Evolutionary conservation across 306 rosid genomes (phyloP), one percentile per base, ranked within the genome.

Genomic region (Cicer pinnatifidum): DNA sequence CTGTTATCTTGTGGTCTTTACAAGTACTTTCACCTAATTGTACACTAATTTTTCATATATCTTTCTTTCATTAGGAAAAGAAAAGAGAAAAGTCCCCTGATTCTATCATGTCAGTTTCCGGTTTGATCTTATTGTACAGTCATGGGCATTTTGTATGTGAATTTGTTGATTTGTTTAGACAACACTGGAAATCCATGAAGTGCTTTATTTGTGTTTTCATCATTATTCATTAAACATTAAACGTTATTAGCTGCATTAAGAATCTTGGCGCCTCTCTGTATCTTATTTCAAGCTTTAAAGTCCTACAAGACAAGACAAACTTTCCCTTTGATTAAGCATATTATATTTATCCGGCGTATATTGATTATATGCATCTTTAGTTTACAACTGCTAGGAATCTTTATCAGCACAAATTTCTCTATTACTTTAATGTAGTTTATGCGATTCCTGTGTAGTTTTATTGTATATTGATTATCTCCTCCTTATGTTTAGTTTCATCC

Each of bases 221-320:
- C 40, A 47, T 54, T 57, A 35, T 19, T 46, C 40, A 47, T 54
- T 57, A 35, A 33, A 33, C 15, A 12, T 65, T 64, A 1, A 73
- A 47, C 39, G 69, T 63, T 35, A 11, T 11, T 65, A n/a, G 77
- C 69, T 56, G 19, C 15, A 65, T 11, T 41, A 59, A 67, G 59
- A 73, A 58, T 67, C 48, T 11, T 16, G 72, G 44, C 7, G 11
- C 60, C 46, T 69, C 59, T 69, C 80, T 40, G 19, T 68, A 66
- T 73, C 57, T 58, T 68, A 62, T 71, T 75, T 73, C 64, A 20
- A 16, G 48, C 66, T 39, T 73, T 40, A 23, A 67, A 48, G 15
- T 61, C 40, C 13, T 40, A 68, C 52, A 11, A 33, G 33, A 68
- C 6, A 45, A 33, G 10, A 33, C 38, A 11, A 6, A 47, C 12